A percentile compares a stretch with the other conserved stretches of the same genome.
These are phyloP conservation scores for Stereum hirsutum DNA, from an alignment of 1,284 basidiomycete genomes.

Conservation along the genomic window DNA sequence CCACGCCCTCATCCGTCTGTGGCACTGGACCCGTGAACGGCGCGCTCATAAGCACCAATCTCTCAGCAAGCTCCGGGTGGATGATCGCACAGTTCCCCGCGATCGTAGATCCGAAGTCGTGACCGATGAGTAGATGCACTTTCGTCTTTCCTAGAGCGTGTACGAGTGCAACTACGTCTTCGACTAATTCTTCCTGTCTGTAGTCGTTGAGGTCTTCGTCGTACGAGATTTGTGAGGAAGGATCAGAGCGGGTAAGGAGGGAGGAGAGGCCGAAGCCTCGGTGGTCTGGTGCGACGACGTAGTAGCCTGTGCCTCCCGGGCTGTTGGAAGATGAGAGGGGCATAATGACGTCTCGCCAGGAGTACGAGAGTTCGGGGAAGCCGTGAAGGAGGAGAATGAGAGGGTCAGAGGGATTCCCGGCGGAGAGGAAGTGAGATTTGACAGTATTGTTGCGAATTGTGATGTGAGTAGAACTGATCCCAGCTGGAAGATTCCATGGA, in stretches of 20 bases:
- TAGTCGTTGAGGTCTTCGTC: conserved; percentile 42
- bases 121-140: conserved; percentile 42
- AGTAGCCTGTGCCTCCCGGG: no score
- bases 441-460: conserved; percentile 27
- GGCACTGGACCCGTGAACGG: conserved; percentile 39
- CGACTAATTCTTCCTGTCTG: conserved; percentile 37
- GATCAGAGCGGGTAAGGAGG: conserved; percentile 5
- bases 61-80: conserved; percentile 44
- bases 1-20: background rate
- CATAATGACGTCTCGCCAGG: conserved; percentile 48
- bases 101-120: conserved; percentile 49
- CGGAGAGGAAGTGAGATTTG: conserved; percentile 43
- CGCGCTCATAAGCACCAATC: conserved; percentile 49
- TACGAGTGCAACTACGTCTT: conserved; percentile 43
- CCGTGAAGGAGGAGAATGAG: conserved; percentile 55
- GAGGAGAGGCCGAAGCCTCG: conserved; percentile 25
- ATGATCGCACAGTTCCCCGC: conserved; percentile 44
- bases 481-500: background rate
- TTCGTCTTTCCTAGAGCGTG: conserved; percentile 38
- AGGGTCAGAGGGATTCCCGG: conserved; percentile 25
- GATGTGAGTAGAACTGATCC: background rate
- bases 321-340: conserved; percentile 36
- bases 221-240: conserved; percentile 22
- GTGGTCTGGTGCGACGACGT: conserved; percentile 25
- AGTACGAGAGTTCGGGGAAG: conserved; percentile 57